Evolutionary conservation across 2,329 filamentous ascomycete species (phyloP).

Genomic region (Penicillium crustosum): DNA sequence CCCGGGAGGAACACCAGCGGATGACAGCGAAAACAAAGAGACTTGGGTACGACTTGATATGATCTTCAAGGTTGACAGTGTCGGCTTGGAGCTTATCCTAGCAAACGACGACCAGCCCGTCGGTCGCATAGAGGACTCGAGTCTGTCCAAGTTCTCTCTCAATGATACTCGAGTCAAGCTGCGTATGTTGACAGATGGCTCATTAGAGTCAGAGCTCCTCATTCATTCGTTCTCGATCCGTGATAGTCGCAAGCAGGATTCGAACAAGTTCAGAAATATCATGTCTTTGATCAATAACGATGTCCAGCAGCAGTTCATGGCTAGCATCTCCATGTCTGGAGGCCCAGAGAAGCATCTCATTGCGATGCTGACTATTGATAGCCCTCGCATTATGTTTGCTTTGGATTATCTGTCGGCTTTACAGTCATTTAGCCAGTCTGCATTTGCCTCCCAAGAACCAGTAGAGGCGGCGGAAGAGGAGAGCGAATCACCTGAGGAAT

Average conservation of each 20-base stretch:
- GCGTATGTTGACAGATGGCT: conserved; percentile 87
- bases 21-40: conserved; percentile 56
- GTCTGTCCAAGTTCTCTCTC: conserved; percentile 88
- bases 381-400: conserved; percentile 89
- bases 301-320: conserved; percentile 95
- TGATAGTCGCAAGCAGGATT: conserved; percentile 83
- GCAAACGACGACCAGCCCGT: conserved; percentile 74
- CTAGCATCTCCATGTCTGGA: conserved; percentile 87
- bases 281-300: conserved; percentile 96
- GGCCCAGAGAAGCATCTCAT: conserved; percentile 79
- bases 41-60: conserved; percentile 93
- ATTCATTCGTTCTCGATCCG: conserved; percentile 93
- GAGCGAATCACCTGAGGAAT: conserved; percentile 37
- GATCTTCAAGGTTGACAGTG: conserved; percentile 81
- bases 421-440: conserved; percentile 75
- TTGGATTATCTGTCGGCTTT: conserved; percentile 93
- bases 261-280: conserved; percentile 95
- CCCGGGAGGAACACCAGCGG: conserved; percentile 58
- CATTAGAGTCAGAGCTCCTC: conserved; percentile 86
- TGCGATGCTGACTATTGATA: conserved; percentile 90
- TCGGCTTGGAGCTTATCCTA: conserved; percentile 83
- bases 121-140: conserved; percentile 73
- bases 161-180: conserved; percentile 91
- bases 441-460: conserved; percentile 58
- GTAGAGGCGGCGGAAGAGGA: conserved; percentile 34